Percentiles rank a stretch among this genome's conserved stretches.
phyloP scores from a whole-genome alignment of 306 rosid genomes.

The Quercus engelmannii region DNA sequence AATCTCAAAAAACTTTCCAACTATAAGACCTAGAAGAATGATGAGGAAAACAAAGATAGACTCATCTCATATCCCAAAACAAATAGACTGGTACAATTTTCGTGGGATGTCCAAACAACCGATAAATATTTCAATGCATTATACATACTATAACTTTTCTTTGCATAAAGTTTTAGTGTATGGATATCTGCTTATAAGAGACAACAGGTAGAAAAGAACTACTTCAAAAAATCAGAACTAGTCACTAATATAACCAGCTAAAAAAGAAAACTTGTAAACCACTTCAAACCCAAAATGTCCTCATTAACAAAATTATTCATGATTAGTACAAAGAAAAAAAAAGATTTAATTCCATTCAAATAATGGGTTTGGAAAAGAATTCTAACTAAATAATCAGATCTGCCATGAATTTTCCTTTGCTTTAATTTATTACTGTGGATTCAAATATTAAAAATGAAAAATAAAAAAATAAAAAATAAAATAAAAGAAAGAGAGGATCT shows the following conservation, averaged over 20 bases:
- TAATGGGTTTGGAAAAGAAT: neutral
- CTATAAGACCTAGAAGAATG: too few relatives aligned
- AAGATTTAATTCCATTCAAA: neutral
- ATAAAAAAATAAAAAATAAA: neutral
- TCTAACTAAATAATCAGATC: too few relatives aligned
- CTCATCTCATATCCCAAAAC: too few relatives aligned
- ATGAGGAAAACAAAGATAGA: too few relatives aligned
- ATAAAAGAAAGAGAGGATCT: neutral
- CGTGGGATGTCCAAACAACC: neutral
- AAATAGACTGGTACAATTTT: neutral
- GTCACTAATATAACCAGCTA: too few relatives aligned
- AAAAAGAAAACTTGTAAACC: neutral
- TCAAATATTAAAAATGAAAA: too few relatives aligned
- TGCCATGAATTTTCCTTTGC: neutral
- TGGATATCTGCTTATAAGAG: neutral
- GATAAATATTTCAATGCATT: neutral
- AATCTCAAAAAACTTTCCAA: too few relatives aligned
- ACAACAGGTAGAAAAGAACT: neutral
- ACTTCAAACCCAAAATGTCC: neutral
- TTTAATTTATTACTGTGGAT: neutral
- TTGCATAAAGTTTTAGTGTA: neutral
- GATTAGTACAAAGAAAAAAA: neutral
- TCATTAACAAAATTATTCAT: neutral
- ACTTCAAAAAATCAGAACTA: neutral
- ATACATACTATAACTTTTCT: neutral